Evolutionary conservation across 345 rosid genomes (phyloP).

Genomic region (Aquilaria sinensis): DNA sequence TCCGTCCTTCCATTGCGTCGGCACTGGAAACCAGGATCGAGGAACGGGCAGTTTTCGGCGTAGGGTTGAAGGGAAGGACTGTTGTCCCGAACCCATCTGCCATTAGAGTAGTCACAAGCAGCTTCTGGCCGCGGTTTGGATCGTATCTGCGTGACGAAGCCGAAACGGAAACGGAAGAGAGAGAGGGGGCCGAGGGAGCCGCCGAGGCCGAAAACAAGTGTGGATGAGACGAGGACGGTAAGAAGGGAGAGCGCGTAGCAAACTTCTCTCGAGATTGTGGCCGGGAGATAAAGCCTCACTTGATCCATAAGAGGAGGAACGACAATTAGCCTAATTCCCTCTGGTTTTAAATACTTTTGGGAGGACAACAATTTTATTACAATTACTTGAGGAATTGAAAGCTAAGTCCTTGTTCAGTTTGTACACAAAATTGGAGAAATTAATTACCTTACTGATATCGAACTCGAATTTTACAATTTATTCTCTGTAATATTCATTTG

Average conservation of each 20-base stretch:
- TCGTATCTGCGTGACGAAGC: slow-evolving; percentile 10
- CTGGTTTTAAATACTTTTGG: too few relatives aligned
- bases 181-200: slow-evolving; percentile 12
- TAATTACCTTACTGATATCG: too few relatives aligned
- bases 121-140: not conserved
- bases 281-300: slow-evolving; percentile 13
- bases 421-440: too few relatives aligned
- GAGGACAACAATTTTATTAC: too few relatives aligned
- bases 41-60: slow-evolving; percentile 65
- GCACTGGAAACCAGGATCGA: slow-evolving; percentile 80
- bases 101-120: slow-evolving; percentile 54
- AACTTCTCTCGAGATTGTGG: slow-evolving; percentile 31
- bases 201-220: slow-evolving; percentile 18
- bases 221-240: slow-evolving; percentile 29
- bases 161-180: slow-evolving; percentile 15
- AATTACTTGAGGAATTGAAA: too few relatives aligned
- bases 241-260: slow-evolving; percentile 21
- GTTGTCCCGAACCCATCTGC: slow-evolving; percentile 61
- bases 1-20: slow-evolving; percentile 56
- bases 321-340: not conserved
- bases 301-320: slow-evolving; percentile 30
- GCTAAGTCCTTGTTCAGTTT: too few relatives aligned
- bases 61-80: slow-evolving; percentile 24
- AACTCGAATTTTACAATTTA: too few relatives aligned
- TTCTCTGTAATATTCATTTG: too few relatives aligned